Conservation (phyloP, 2,329 filamentous ascomycete genomes). For the Ceratocystis smalleyi region DNA sequence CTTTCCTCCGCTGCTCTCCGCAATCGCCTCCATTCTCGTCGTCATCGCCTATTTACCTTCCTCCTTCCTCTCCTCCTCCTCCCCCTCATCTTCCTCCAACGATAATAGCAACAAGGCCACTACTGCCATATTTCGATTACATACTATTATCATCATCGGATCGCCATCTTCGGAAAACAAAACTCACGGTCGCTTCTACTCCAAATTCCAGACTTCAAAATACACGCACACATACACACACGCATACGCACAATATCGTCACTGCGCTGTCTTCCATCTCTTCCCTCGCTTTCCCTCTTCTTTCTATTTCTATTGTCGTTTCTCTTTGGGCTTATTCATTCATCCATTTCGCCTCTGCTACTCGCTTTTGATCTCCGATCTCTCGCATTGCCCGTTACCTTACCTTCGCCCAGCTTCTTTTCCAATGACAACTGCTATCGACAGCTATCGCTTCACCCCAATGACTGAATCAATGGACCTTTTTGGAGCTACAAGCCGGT, state of each 20-base stretch:
- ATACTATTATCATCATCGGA: neutral
- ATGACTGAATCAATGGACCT: slow-evolving; percentile 15
- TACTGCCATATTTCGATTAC: neutral
- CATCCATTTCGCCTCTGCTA: slow-evolving; percentile 12
- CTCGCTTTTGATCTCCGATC: neutral
- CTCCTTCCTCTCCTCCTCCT: neutral
- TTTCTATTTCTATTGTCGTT: neutral
- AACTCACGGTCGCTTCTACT: neutral
- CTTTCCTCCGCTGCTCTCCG: neutral
- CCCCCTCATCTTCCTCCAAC: neutral
- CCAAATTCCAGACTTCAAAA: slow-evolving; percentile 20
- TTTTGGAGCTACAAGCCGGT: slow-evolving; percentile 5
- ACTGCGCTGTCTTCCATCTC: too few species aligned
- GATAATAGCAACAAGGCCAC: neutral
- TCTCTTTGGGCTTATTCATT: neutral
- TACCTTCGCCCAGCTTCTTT: neutral
- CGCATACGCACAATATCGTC: too few species aligned
- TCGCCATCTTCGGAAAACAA: neutral
- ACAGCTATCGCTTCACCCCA: slow-evolving; percentile 8
- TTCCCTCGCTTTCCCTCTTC: neutral
- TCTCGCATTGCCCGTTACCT: neutral
- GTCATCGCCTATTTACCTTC: neutral
- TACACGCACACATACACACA: too few species aligned
- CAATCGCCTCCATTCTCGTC: too few species aligned
- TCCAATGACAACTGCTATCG: slow-evolving; percentile 13